Evolutionary conservation across 2,329 filamentous ascomycete species (phyloP).

Genomic region (Nemania diffusa): DNA sequence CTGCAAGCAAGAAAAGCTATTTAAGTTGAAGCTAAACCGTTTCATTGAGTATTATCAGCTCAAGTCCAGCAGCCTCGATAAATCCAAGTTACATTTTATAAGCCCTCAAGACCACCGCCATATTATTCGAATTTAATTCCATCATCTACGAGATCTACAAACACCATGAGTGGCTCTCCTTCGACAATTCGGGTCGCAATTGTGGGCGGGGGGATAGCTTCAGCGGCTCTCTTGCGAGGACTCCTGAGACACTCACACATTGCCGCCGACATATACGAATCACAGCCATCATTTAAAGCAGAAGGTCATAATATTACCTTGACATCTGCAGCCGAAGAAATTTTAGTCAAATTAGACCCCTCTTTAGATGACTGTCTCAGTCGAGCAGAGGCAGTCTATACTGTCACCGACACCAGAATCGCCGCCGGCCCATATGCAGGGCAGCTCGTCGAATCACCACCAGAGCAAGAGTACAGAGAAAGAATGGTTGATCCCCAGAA

Average conservation of each 20-base stretch:
- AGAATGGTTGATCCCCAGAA: slow-evolving; percentile 44
- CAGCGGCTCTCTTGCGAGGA: slow-evolving; percentile 43
- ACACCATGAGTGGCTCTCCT: slow-evolving; percentile 38
- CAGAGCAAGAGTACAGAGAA: slow-evolving; percentile 22
- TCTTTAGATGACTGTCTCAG: slow-evolving; percentile 42
- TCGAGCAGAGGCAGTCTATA: slow-evolving; percentile 44
- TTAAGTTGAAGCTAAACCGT: slow-evolving; percentile 21
- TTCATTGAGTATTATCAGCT: neutral
- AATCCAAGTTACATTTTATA: neutral
- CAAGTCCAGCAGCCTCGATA: slow-evolving; percentile 3
- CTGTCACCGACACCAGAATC: slow-evolving; percentile 35
- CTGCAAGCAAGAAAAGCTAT: slow-evolving; percentile 12
- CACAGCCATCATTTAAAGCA: slow-evolving; percentile 41
- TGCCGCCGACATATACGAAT: slow-evolving; percentile 46
- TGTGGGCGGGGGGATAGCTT: slow-evolving; percentile 45
- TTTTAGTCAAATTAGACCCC: slow-evolving; percentile 44
- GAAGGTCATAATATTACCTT: slow-evolving; percentile 42
- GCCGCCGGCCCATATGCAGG: slow-evolving; percentile 41
- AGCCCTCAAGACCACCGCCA: neutral
- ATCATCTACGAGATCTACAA: neutral
- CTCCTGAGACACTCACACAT: slow-evolving; percentile 47
- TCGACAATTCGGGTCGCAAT: slow-evolving; percentile 47
- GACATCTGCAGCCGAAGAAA: slow-evolving; percentile 36
- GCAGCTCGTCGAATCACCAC: slow-evolving; percentile 34
- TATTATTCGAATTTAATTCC: neutral